phyloP scores from a whole-genome alignment of 2,329 filamentous ascomycete species.

The Blastomyces emzantsi region DNA sequence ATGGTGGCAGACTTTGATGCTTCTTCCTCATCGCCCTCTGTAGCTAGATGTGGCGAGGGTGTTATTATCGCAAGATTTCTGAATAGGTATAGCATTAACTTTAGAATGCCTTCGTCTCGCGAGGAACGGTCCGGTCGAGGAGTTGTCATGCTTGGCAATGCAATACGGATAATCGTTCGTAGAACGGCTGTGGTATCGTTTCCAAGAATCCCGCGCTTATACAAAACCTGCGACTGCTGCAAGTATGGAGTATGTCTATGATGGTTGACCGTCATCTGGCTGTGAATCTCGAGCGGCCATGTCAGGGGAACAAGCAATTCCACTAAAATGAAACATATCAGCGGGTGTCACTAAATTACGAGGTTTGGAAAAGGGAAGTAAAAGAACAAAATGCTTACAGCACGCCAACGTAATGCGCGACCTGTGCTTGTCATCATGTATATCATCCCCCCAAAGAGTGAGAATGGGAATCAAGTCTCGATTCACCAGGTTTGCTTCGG shows the following conservation, averaged over 20 bases:
- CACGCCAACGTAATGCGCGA: slow-evolving; percentile 74
- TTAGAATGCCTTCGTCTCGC: slow-evolving; percentile 86
- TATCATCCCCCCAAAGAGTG: slow-evolving; percentile 66
- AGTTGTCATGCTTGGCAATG: slow-evolving; percentile 75
- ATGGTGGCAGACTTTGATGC: slow-evolving; percentile 81
- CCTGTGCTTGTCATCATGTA: slow-evolving; percentile 63
- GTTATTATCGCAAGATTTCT: slow-evolving; percentile 82
- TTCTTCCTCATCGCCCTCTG: slow-evolving; percentile 81
- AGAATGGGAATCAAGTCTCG: slow-evolving; percentile 87
- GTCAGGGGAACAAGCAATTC: slow-evolving; percentile 88
- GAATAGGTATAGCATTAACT: slow-evolving; percentile 78
- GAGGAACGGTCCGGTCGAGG: slow-evolving; percentile 64
- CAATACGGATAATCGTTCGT: slow-evolving; percentile 69
- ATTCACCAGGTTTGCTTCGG: slow-evolving; percentile 84
- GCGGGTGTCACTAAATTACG: background rate
- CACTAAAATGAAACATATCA: slow-evolving; percentile 38
- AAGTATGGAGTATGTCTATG: slow-evolving; percentile 85
- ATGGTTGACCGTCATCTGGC: slow-evolving; percentile 84
- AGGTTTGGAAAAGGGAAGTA: background rate
- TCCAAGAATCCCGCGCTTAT: slow-evolving; percentile 83
- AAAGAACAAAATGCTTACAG: slow-evolving; percentile 35
- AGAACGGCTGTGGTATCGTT: slow-evolving; percentile 70
- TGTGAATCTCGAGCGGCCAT: slow-evolving; percentile 78
- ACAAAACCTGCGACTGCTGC: slow-evolving; percentile 75
- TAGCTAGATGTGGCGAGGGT: slow-evolving; percentile 60